phyloP scores from a whole-genome alignment of 176 grass and related monocot genomes.

The Zoysia japonica region DNA sequence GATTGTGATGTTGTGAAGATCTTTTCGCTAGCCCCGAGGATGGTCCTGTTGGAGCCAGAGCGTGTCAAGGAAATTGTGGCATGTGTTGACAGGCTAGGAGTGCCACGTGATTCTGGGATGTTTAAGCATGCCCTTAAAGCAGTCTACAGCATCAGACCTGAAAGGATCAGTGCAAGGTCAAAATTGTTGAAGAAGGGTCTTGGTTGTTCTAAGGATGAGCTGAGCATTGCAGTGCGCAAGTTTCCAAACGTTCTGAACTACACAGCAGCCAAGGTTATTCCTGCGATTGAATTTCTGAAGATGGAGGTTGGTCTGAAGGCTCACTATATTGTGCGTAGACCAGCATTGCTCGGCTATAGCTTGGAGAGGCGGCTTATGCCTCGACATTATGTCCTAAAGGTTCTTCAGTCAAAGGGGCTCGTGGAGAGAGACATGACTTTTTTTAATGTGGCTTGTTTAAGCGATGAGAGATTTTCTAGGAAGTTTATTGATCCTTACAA shows the following conservation, averaged over 20 bases:
- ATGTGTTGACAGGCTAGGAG: constrained; percentile 1
- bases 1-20: not conserved
- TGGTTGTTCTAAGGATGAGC: constrained; percentile 39
- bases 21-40: too few species aligned
- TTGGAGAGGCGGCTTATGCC: constrained; percentile 41
- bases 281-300: constrained; percentile 40
- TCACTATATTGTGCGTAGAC: constrained; percentile 19
- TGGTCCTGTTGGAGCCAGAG: not conserved
- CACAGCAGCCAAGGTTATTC: constrained; percentile 1
- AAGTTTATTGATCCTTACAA: constrained; percentile 32
- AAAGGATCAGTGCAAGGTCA: not conserved
- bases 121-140: not conserved
- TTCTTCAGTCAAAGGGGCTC: constrained; percentile 52
- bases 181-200: constrained; percentile 38
- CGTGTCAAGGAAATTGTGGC: not conserved
- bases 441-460: not conserved
- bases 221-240: constrained; percentile 23
- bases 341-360: constrained; percentile 31
- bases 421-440: constrained; percentile 8
- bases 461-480: not conserved
- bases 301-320: constrained; percentile 24
- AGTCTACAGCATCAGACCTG: not conserved
- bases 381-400: constrained; percentile 24
- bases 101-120: not conserved
- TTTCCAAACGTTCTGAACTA: not conserved